Conservation (phyloP, 345 rosid species). For the Euphorbia peplus region DNA sequence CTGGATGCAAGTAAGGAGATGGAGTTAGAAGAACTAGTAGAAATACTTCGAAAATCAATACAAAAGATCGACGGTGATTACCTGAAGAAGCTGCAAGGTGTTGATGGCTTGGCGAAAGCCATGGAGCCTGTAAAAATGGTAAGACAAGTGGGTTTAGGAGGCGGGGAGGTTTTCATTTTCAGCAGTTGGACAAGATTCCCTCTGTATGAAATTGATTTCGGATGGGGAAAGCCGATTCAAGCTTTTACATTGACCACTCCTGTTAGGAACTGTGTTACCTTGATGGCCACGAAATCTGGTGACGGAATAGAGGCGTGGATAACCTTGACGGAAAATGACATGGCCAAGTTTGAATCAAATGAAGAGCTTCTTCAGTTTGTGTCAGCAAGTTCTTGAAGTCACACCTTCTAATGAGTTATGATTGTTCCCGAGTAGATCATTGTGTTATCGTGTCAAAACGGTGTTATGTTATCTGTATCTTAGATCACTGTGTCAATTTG, state of each 20-base stretch:
- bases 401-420: background rate
- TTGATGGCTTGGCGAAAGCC: background rate
- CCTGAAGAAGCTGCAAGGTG: slow-evolving; percentile 14
- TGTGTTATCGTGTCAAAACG: no score
- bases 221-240: slow-evolving; percentile 11
- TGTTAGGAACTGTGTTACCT: slow-evolving; percentile 12
- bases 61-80: slow-evolving; percentile 7
- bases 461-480: no score
- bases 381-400: background rate
- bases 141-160: background rate
- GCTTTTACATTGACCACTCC: slow-evolving; percentile 13
- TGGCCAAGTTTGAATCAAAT: slow-evolving; percentile 3
- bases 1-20: background rate
- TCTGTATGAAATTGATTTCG: slow-evolving; percentile 8
- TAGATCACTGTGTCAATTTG: no score
- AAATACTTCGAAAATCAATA: slow-evolving; percentile 11
- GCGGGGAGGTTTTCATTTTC: slow-evolving; percentile 2
- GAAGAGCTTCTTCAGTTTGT: slow-evolving; percentile 9
- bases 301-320: slow-evolving; percentile 13
- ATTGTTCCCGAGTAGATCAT: no score
- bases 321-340: slow-evolving; percentile 11
- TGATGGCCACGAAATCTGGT: slow-evolving; percentile 7
- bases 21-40: slow-evolving; percentile 10
- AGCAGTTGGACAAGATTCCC: slow-evolving; percentile 17
- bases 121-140: background rate